phyloP scores from a whole-genome alignment of 2,329 filamentous ascomycete species.

The Alternaria arbusti region DNA sequence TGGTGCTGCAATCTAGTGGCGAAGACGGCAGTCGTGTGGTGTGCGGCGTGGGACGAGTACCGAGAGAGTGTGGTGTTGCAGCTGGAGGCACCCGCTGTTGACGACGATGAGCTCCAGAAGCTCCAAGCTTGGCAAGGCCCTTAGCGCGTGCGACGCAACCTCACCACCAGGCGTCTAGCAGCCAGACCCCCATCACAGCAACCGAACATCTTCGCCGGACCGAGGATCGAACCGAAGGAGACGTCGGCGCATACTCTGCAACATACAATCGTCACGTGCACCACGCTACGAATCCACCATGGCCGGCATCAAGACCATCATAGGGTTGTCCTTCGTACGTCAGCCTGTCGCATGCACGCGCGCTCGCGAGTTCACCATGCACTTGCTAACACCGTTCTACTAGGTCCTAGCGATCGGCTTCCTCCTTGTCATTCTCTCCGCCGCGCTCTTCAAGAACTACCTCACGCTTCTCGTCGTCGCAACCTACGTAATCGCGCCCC shows the following conservation, averaged over 20 bases:
- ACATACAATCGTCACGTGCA: background rate
- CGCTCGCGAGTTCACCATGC: background rate
- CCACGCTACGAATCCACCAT: constrained; percentile 52
- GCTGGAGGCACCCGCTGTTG: constrained; percentile 32
- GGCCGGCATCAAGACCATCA: constrained; percentile 98
- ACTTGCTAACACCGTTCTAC: constrained; percentile 1
- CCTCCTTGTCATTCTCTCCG: constrained; percentile 97
- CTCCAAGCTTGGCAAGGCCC: constrained; percentile 9
- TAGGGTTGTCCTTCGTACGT: constrained; percentile 92
- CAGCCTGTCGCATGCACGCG: constrained; percentile 25
- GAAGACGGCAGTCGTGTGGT: background rate
- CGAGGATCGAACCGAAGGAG: background rate
- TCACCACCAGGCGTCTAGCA: constrained; percentile 4
- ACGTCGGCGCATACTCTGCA: background rate
- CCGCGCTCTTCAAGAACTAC: constrained; percentile 93
- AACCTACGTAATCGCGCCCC: constrained; percentile 89
- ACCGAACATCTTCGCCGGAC: constrained; percentile 11
- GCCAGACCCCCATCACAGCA: constrained; percentile 6
- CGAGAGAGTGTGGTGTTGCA: constrained; percentile 21
- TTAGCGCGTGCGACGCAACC: constrained; percentile 11
- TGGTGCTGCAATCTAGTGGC: background rate
- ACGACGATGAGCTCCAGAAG: constrained; percentile 30
- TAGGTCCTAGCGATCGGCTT: constrained; percentile 95
- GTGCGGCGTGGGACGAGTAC: constrained; percentile 7
- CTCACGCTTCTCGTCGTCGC: constrained; percentile 93